A percentile compares a stretch with the other conserved stretches of the same genome.
Evolutionary conservation across 345 rosid genomes (phyloP).

Genomic region (Psidium guajava): DNA sequence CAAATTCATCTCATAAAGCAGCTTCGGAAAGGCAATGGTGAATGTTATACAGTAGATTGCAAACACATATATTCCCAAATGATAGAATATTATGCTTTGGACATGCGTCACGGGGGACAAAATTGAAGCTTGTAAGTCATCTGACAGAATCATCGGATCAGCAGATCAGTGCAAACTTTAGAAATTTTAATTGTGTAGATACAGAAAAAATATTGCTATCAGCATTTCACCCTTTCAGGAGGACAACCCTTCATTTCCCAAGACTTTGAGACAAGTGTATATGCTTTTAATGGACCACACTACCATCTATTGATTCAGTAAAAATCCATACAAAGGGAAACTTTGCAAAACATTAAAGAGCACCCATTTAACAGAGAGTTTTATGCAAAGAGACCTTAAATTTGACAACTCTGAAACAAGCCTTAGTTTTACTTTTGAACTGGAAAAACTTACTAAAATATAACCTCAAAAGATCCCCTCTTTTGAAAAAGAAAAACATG

Average conservation of each 20-base stretch:
- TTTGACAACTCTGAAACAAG: neutral
- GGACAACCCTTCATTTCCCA: neutral
- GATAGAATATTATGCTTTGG: neutral
- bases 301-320: neutral
- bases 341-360: neutral
- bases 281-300: neutral
- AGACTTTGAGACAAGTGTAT: neutral
- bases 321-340: neutral
- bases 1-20: neutral
- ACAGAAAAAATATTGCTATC: neutral
- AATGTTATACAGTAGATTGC: neutral
- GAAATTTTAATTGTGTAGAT: neutral
- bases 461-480: neutral
- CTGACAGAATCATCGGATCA: neutral
- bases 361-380: neutral
- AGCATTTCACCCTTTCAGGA: neutral
- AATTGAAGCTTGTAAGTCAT: neutral
- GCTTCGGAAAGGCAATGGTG: neutral
- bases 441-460: neutral
- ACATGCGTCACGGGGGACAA: neutral
- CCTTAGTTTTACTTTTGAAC: neutral
- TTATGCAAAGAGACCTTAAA: neutral
- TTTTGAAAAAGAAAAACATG: neutral
- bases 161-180: neutral
- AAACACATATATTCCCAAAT: neutral